Conservation (phyloP, 2,329 filamentous ascomycete species). For the Xylaria sp. region DNA sequence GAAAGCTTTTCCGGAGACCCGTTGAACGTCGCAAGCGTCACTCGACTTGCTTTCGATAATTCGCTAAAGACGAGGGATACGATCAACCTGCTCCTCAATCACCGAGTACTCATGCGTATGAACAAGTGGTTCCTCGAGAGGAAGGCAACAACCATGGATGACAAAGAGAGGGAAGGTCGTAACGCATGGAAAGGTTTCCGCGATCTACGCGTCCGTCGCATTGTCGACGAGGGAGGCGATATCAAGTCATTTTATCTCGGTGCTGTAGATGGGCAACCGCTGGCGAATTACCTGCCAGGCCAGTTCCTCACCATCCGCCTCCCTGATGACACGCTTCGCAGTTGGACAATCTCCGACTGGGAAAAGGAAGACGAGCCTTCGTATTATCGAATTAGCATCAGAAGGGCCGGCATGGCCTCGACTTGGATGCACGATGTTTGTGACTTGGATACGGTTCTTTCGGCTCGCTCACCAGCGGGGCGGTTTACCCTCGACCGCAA, state of each 20-base stretch:
- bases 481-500: constrained; percentile 40
- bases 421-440: constrained; percentile 42
- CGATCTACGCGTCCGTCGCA: constrained; percentile 31
- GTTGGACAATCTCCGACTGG: constrained; percentile 44
- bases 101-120: constrained; percentile 39
- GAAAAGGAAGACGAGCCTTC: constrained; percentile 31
- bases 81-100: constrained; percentile 40
- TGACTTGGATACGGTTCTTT: constrained; percentile 28
- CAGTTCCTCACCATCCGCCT: constrained; percentile 43
- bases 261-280: constrained; percentile 29
- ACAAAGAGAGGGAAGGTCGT: constrained; percentile 32
- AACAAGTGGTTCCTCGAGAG: constrained; percentile 37
- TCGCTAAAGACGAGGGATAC: constrained; percentile 42
- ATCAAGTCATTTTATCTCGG: constrained; percentile 43
- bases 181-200: constrained; percentile 42
- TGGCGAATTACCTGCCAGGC: constrained; percentile 41
- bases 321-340: constrained; percentile 34
- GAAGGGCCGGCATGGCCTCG: constrained; percentile 31
- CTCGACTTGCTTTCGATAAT: constrained; percentile 38
- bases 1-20: constrained; percentile 34
- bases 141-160: constrained; percentile 35
- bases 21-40: constrained; percentile 37
- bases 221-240: constrained; percentile 36
- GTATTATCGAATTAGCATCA: constrained; percentile 43
- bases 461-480: constrained; percentile 39